Percentiles rank a stretch among this genome's conserved stretches.
Conservation (phyloP, 2,329 filamentous ascomycete genomes). For the Dactylellina parvicollis region DNA sequence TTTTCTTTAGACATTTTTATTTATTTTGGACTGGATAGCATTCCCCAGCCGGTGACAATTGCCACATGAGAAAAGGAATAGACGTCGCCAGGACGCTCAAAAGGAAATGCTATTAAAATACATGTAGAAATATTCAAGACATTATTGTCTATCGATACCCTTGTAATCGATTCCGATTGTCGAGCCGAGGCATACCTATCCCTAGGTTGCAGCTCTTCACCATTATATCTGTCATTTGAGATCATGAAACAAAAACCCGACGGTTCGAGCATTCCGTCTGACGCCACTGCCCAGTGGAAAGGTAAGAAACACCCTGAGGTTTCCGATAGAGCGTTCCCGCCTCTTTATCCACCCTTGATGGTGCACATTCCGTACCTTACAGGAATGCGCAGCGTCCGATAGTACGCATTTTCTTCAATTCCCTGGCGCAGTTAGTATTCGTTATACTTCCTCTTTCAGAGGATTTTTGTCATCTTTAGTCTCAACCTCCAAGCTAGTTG, state of each 20-base stretch:
- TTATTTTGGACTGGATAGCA: not conserved
- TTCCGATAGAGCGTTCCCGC: constrained; percentile 16
- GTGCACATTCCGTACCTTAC: constrained; percentile 39
- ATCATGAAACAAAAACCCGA: constrained; percentile 30
- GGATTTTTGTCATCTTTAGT: no score
- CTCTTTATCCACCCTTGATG: not conserved
- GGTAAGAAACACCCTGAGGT: not conserved
- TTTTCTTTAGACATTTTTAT: not conserved
- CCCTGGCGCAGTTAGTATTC: not conserved
- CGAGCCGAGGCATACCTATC: not conserved
- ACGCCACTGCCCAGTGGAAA: not conserved
- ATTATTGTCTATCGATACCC: not conserved
- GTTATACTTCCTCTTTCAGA: not conserved
- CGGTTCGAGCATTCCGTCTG: constrained; percentile 32
- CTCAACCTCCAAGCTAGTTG: no score
- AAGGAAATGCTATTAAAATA: not conserved
- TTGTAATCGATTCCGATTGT: not conserved
- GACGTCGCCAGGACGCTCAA: not conserved
- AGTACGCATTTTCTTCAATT: constrained; percentile 11
- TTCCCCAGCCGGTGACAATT: constrained; percentile 17
- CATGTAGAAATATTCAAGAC: not conserved
- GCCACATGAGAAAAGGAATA: not conserved
- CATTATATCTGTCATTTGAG: not conserved
- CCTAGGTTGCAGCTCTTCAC: not conserved
- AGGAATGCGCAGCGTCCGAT: constrained; percentile 32